Conservation (phyloP, 2,329 filamentous ascomycete genomes). For the Plectosphaerella sp. region DNA sequence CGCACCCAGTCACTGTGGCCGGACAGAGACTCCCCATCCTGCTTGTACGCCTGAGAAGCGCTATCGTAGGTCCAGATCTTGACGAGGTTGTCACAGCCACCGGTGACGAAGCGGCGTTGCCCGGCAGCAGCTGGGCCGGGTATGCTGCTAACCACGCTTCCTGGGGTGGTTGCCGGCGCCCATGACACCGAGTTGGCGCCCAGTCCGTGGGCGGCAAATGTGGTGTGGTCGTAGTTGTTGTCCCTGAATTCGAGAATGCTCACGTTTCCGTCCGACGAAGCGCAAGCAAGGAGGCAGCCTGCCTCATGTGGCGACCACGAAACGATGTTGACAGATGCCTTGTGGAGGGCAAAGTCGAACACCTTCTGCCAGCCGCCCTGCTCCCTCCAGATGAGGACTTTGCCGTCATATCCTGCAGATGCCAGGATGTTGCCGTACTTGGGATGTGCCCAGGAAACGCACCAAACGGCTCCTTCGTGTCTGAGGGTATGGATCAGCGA, state of each 20-base stretch:
- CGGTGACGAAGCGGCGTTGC: slow-evolving; percentile 85
- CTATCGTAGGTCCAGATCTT: slow-evolving; percentile 86
- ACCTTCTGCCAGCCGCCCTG: slow-evolving; percentile 77
- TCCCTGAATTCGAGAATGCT: slow-evolving; percentile 96
- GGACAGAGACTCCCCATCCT: slow-evolving; percentile 59
- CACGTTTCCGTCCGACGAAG: slow-evolving; percentile 89
- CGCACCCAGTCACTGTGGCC: slow-evolving; percentile 97
- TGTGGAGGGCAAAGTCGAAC: slow-evolving; percentile 90
- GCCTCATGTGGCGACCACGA: slow-evolving; percentile 97
- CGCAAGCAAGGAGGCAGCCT: slow-evolving; percentile 90
- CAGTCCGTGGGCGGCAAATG: slow-evolving; percentile 87
- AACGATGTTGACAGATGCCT: slow-evolving; percentile 93
- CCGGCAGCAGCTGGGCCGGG: slow-evolving; percentile 54
- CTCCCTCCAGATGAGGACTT: slow-evolving; percentile 98
- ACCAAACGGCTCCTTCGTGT: slow-evolving; percentile 97
- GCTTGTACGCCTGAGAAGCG: slow-evolving; percentile 56
- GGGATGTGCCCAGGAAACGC: slow-evolving; percentile 94
- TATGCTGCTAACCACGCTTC: slow-evolving; percentile 74
- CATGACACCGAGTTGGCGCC: slow-evolving; percentile 95
- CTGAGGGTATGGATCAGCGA: slow-evolving; percentile 37
- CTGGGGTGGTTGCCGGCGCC: slow-evolving; percentile 82
- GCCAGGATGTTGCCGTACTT: slow-evolving; percentile 98
- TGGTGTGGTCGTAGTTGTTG: slow-evolving; percentile 83
- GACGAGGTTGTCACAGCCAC: slow-evolving; percentile 87
- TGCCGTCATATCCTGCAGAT: slow-evolving; percentile 92